Evolutionary conservation across 441 rosid genomes (phyloP).

Genomic region (Biscutella laevigata): DNA sequence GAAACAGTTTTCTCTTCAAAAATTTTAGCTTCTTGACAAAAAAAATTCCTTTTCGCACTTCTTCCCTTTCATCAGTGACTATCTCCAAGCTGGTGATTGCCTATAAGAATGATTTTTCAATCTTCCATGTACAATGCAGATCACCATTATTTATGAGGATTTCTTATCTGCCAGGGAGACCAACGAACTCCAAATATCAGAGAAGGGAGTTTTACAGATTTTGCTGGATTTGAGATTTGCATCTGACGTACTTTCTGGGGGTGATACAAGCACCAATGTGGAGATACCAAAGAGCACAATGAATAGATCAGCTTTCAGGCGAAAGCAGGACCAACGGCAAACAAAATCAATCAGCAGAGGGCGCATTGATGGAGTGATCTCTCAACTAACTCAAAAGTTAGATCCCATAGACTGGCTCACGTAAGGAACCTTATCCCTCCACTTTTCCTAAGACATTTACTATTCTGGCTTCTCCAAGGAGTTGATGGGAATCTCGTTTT

Average conservation of each 20-base stretch:
- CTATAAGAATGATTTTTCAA: slow-evolving; percentile 9
- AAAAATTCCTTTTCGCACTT: background rate
- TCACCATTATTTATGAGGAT: slow-evolving; percentile 55
- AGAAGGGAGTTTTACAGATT: slow-evolving; percentile 84
- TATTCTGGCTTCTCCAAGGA: background rate
- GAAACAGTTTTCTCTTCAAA: background rate
- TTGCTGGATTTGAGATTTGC: slow-evolving; percentile 78
- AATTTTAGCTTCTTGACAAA: background rate
- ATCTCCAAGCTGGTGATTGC: slow-evolving; percentile 13
- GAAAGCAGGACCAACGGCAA: slow-evolving; percentile 58
- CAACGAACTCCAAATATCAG: slow-evolving; percentile 59
- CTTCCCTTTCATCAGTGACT: slow-evolving; percentile 2
- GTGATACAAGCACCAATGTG: slow-evolving; percentile 39
- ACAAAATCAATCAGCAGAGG: slow-evolving; percentile 41
- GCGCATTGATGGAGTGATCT: slow-evolving; percentile 54
- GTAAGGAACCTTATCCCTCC: slow-evolving; percentile 40
- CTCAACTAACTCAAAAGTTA: slow-evolving; percentile 56
- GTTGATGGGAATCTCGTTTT: background rate
- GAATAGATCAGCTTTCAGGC: slow-evolving; percentile 50
- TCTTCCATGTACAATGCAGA: slow-evolving; percentile 38
- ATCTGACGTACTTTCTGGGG: slow-evolving; percentile 78
- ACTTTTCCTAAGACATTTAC: background rate
- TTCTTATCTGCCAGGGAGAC: slow-evolving; percentile 58
- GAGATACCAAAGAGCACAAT: slow-evolving; percentile 42
- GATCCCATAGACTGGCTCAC: slow-evolving; percentile 99